phyloP scores from a whole-genome alignment of 2,329 filamentous ascomycete species.

The Penicillium sp. region DNA sequence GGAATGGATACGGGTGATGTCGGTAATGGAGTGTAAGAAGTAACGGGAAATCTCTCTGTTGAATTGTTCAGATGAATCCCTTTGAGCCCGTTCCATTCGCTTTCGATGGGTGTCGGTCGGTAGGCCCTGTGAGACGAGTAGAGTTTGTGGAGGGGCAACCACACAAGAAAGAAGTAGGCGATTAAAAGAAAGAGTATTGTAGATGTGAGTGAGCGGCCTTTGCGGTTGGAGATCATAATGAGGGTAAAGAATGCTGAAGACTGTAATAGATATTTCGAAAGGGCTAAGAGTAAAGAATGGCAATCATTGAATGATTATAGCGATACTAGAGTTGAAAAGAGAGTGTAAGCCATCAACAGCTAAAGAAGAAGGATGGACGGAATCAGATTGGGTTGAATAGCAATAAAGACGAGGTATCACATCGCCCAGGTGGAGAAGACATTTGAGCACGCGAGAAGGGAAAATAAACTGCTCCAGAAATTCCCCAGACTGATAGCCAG shows the following conservation, averaged over 20 bases:
- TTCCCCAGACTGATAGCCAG: slow-evolving; percentile 2
- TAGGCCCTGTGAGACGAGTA: slow-evolving; percentile 14
- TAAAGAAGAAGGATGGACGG: neutral
- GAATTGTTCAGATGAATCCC: slow-evolving; percentile 70
- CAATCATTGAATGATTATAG: slow-evolving; percentile 4
- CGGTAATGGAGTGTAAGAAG: slow-evolving; percentile 72
- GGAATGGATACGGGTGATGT: slow-evolving; percentile 73
- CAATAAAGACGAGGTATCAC: neutral
- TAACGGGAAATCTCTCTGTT: slow-evolving; percentile 76
- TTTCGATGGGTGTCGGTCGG: slow-evolving; percentile 18
- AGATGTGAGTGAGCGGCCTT: slow-evolving; percentile 21
- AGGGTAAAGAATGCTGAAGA: slow-evolving; percentile 2
- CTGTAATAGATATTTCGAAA: neutral
- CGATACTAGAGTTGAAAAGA: slow-evolving; percentile 1
- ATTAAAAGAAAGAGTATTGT: slow-evolving; percentile 19
- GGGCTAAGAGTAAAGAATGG: slow-evolving; percentile 7
- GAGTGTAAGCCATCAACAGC: slow-evolving; percentile 1
- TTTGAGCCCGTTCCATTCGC: slow-evolving; percentile 8
- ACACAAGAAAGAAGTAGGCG: slow-evolving; percentile 26
- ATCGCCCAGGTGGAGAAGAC: slow-evolving; percentile 1
- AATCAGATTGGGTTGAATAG: neutral
- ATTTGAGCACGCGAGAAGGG: neutral
- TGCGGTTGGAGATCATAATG: slow-evolving; percentile 31
- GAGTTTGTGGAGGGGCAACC: slow-evolving; percentile 15
- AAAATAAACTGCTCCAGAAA: neutral